These are phyloP conservation scores for Nothomitra cinnamomea DNA, from an alignment of 2,329 filamentous ascomycete genomes.

Conservation along the genomic window DNA sequence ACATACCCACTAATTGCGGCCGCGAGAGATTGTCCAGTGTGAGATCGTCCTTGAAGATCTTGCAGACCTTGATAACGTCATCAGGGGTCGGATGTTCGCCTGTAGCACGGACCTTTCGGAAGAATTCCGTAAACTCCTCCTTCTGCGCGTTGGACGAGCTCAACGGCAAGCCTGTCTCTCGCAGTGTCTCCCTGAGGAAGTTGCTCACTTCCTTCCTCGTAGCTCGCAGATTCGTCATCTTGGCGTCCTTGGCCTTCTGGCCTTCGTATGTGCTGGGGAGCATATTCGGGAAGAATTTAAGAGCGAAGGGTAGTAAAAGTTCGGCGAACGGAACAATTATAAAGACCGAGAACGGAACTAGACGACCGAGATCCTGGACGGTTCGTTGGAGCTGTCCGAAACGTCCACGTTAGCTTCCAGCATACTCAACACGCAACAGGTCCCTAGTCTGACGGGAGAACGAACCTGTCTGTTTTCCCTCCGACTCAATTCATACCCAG, in stretches of 20 bases:
- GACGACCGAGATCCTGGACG: slow-evolving; percentile 77
- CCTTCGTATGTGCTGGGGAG: slow-evolving; percentile 94
- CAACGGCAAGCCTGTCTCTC: slow-evolving; percentile 82
- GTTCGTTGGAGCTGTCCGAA: slow-evolving; percentile 55
- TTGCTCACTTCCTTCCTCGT: slow-evolving; percentile 86
- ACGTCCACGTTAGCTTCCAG: slow-evolving; percentile 5
- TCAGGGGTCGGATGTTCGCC: slow-evolving; percentile 75
- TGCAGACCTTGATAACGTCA: slow-evolving; percentile 97
- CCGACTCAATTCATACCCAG: slow-evolving; percentile 87
- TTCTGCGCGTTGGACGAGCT: slow-evolving; percentile 71
- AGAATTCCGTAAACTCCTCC: slow-evolving; percentile 91
- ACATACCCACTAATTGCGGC: slow-evolving; percentile 92
- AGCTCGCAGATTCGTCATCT: slow-evolving; percentile 62
- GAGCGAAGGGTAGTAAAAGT: slow-evolving; percentile 72
- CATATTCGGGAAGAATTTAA: slow-evolving; percentile 93
- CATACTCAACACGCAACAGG: not conserved
- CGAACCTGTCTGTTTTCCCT: slow-evolving; percentile 72
- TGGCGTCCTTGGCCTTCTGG: slow-evolving; percentile 76
- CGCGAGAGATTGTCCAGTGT: slow-evolving; percentile 93
- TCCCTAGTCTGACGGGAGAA: not conserved
- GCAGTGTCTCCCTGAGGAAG: slow-evolving; percentile 76
- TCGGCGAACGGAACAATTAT: slow-evolving; percentile 94
- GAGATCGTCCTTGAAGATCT: slow-evolving; percentile 94
- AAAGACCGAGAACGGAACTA: slow-evolving; percentile 94
- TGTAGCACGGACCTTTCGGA: slow-evolving; percentile 74